A percentile compares a stretch with the other conserved stretches of the same genome.
phyloP scores from a whole-genome alignment of 2,329 filamentous ascomycete species.

The Penicillium sp. region DNA sequence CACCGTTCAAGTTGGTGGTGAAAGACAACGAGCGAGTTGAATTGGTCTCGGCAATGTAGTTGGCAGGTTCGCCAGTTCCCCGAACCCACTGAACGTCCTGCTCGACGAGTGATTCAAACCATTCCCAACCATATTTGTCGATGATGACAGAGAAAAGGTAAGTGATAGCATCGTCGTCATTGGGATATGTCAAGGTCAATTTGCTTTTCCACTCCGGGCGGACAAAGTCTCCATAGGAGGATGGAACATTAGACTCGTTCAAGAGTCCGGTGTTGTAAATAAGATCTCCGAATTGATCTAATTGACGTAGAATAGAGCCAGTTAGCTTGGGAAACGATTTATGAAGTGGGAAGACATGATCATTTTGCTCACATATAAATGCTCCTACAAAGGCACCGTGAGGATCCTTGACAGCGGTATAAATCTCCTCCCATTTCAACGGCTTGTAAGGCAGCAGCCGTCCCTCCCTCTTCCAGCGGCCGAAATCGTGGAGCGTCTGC shows the following conservation, averaged over 20 bases:
- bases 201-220: constrained; percentile 55
- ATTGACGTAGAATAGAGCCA: not conserved
- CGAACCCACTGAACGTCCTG: constrained; percentile 57
- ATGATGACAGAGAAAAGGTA: constrained; percentile 50
- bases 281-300: not conserved
- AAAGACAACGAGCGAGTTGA: constrained; percentile 27
- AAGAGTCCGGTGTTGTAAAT: not conserved
- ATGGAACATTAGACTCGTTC: not conserved
- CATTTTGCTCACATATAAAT: not conserved
- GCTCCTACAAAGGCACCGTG: not conserved
- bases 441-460: constrained; percentile 33
- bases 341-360: not conserved
- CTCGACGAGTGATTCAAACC: constrained; percentile 50
- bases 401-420: not conserved
- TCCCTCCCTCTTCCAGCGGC: constrained; percentile 52
- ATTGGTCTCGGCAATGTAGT: constrained; percentile 34
- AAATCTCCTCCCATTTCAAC: not conserved
- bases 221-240: constrained; percentile 19
- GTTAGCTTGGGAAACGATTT: not conserved
- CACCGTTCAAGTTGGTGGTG: not conserved
- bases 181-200: constrained; percentile 57
- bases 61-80: constrained; percentile 48
- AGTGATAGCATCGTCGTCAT: constrained; percentile 57
- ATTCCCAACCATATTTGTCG: constrained; percentile 45
- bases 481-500: constrained; percentile 42